Evolutionary conservation across 805 yeast species (phyloP), one percentile per base, ranked within the genome.

Genomic region (Lachancea fermentati): DNA sequence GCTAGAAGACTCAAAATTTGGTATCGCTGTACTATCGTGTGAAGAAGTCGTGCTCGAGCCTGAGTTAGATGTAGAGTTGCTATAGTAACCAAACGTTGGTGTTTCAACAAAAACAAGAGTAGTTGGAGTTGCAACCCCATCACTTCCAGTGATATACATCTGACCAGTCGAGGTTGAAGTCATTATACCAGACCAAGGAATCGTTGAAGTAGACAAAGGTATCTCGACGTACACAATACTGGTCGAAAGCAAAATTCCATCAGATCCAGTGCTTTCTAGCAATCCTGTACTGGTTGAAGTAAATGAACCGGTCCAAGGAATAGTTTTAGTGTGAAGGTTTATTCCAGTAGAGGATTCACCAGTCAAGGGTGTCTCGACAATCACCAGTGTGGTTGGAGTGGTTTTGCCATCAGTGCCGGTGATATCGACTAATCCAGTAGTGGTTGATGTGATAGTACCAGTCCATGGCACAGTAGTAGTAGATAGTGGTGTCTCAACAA

Each of bases 141-240:
- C 33, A 4, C 25, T 14, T 8, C 40, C 46, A 3, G 46, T 42
- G 15, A 34, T 17, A 1, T 39, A 36, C 7, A 16, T 7, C 4
- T 19, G 28, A 4, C 26, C 28, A 2, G 47, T 39, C 2, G 42
- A 30, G 3, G 52, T 44, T 8, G 39, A 25, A 0, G 47, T 42
- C 14, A 16, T 13, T 6, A 39, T 3, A 14, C 50, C 49, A n/a
- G 45, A 36, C 41, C 48, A 48, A 30, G 39, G 29, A 5, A 39
- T 42, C 19, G 40, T 37, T 9, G 40, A 30, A n/a, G 13, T 29
- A 18, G 29, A 32, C 3, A 14, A 12, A 30, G 52, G 52, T 1
- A 50, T 48, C 26, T 46, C 46, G 14, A 48, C 47, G 30, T 38
- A 42, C 41, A 44, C 44, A 19, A 43, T 16, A 2, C 46, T 40